phyloP scores from a whole-genome alignment of 169 alveolate genomes.

The Plasmodium relictum region DNA sequence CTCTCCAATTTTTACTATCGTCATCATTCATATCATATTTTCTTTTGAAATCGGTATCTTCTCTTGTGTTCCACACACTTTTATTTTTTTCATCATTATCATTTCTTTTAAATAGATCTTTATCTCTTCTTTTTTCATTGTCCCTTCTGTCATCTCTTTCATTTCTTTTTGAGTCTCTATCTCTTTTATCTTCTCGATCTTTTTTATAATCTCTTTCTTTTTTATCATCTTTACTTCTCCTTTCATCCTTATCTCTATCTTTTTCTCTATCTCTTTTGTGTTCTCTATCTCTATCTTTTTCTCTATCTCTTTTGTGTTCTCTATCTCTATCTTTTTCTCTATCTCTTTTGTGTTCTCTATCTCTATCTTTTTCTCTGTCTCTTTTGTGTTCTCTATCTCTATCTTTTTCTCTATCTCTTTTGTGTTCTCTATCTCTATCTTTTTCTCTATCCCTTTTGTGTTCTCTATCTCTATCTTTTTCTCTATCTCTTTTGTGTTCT shows the following conservation, averaged over 20 bases:
- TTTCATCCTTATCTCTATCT: slow-evolving; percentile 49
- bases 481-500: slow-evolving; percentile 36
- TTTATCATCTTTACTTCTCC: slow-evolving; percentile 17
- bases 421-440: slow-evolving; percentile 57
- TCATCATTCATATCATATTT: slow-evolving; percentile 17
- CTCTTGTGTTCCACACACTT: slow-evolving; percentile 22
- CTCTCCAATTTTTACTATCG: neutral
- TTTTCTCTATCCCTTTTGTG: slow-evolving; percentile 20
- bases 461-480: slow-evolving; percentile 40
- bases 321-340: slow-evolving; percentile 43
- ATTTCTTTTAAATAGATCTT: slow-evolving; percentile 18
- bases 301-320: slow-evolving; percentile 39
- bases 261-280: slow-evolving; percentile 79
- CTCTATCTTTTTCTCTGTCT: slow-evolving; percentile 39
- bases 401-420: slow-evolving; percentile 17
- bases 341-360: slow-evolving; percentile 13
- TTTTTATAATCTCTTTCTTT: slow-evolving; percentile 12
- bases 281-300: slow-evolving; percentile 56
- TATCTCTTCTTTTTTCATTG: slow-evolving; percentile 58
- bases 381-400: slow-evolving; percentile 19
- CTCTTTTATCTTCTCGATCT: slow-evolving; percentile 34
- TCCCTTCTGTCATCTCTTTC: slow-evolving; percentile 41
- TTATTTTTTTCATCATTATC: slow-evolving; percentile 23
- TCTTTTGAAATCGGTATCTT: slow-evolving; percentile 18
- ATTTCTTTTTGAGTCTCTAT: slow-evolving; percentile 22